Conservation (phyloP, 2,329 filamentous ascomycete genomes). For the Aspergillus quadricinctus region DNA sequence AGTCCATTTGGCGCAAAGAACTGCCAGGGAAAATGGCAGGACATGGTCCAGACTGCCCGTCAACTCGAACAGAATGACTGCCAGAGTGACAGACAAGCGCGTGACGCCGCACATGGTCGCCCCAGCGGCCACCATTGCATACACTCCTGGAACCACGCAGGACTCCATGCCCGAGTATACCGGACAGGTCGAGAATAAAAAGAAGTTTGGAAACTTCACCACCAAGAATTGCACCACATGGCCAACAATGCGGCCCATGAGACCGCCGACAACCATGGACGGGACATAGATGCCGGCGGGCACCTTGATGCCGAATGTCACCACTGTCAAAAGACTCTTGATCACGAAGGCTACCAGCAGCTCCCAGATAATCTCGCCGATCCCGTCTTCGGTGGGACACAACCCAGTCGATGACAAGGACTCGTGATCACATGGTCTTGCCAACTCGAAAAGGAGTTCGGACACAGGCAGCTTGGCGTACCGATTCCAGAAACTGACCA, state of each 20-base stretch:
- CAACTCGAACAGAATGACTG: constrained; percentile 92
- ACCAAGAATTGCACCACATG: constrained; percentile 81
- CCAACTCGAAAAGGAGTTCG: constrained; percentile 83
- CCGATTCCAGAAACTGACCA: constrained; percentile 89
- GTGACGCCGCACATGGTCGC: constrained; percentile 98
- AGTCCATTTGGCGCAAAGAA: constrained; percentile 96
- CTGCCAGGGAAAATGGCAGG: constrained; percentile 84
- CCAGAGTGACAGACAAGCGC: constrained; percentile 83
- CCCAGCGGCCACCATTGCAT: constrained; percentile 88
- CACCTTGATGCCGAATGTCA: constrained; percentile 95
- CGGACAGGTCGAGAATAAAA: constrained; percentile 68
- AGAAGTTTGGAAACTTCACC: constrained; percentile 64
- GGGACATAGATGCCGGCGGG: constrained; percentile 97
- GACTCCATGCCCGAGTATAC: constrained; percentile 64
- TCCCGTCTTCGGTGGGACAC: constrained; percentile 72
- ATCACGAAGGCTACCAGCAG: constrained; percentile 77
- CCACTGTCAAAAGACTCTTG: constrained; percentile 80
- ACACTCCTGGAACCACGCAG: constrained; percentile 94
- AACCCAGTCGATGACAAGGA: constrained; percentile 68
- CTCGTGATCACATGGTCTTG: constrained; percentile 72
- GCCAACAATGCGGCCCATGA: constrained; percentile 83
- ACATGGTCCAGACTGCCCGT: constrained; percentile 95
- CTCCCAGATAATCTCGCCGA: constrained; percentile 69
- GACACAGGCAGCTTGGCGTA: constrained; percentile 86
- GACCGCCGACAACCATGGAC: constrained; percentile 94